Base-by-base conservation (phyloP, 177 flowering plant species). In the Tripterygium wilfordii region DNA sequence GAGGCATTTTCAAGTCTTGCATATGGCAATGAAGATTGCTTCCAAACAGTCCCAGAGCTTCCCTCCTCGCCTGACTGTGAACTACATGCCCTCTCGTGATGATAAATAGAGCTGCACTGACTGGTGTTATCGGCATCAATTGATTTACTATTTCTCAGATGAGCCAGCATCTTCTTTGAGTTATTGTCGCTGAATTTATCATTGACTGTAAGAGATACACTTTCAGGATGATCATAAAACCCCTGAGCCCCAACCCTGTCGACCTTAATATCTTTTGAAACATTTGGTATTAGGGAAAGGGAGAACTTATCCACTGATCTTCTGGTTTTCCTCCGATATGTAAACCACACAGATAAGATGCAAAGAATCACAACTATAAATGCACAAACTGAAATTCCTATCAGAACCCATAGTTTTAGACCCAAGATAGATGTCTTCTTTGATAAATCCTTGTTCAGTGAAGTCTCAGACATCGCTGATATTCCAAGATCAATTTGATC, bases 51-150 rank as follows among this genome's bases (percentile, higher is more conserved):
- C 29, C 83, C 88, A 31, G 70, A 75, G 52, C 71, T 68, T 69
- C 82, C 83, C 53, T 80, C 83, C 48, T 83, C 91, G 25, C 88
- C 78, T 41, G 88, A 84, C 10, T 76, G 77, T 15, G 85, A 83
- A 55, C 83, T 78, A 43, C 52, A 72, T 8, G 40, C 79, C 54
- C 75, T 74, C 47, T 83, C 87, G 23, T 56, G 69, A 24, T 76
- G 75, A 64, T 74, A 65, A 42, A 60, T 39, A 1, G 87, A 83
- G 66, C 87, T 78, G 70, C 87, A 69, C 41, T 74, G 87, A 44
- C 87, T 83, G 47, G 53, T 21, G 33, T 68, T 78, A 60, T 80
- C 91, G 31, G 72, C 68, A 49, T 83, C 91, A 35, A 76, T 74
- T 0, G 86, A 83, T 62, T 69, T 78, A 60, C 74, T 70, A 56